Evolutionary conservation across 208 protist genomes (phyloP).

Genomic region (Crithidia sp.): DNA sequence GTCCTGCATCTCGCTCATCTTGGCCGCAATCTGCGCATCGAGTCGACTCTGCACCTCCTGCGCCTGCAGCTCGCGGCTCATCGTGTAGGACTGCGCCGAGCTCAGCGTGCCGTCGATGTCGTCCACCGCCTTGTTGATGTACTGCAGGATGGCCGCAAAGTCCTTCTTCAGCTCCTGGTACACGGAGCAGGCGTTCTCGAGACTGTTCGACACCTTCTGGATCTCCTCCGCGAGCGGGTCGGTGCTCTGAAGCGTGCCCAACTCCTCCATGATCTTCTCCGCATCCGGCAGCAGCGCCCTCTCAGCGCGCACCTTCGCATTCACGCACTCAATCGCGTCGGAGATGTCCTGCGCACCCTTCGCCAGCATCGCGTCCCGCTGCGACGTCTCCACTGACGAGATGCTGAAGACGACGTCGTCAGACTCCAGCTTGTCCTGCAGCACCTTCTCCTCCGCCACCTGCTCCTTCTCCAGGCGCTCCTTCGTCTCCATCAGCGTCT

Average conservation of each 20-base stretch:
- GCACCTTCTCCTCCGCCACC: slow-evolving; percentile 35
- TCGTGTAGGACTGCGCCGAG: slow-evolving; percentile 65
- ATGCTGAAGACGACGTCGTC: slow-evolving; percentile 72
- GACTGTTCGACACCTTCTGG: slow-evolving; percentile 76
- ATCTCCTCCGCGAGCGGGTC: slow-evolving; percentile 73
- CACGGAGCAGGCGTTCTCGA: slow-evolving; percentile 67
- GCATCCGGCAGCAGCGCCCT: slow-evolving; percentile 42
- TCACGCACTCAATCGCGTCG: slow-evolving; percentile 64
- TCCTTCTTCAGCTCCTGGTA: slow-evolving; percentile 64
- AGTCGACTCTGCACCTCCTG: slow-evolving; percentile 57
- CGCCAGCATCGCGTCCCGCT: slow-evolving; percentile 59
- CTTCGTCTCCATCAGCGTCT: slow-evolving; percentile 55
- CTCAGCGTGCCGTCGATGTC: slow-evolving; percentile 55
- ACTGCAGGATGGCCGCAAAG: slow-evolving; percentile 51
- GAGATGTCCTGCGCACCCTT: slow-evolving; percentile 57
- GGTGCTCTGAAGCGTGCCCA: slow-evolving; percentile 69
- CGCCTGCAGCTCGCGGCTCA: slow-evolving; percentile 63
- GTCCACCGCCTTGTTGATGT: slow-evolving; percentile 53
- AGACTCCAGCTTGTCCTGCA: slow-evolving; percentile 73
- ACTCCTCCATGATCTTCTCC: slow-evolving; percentile 55
- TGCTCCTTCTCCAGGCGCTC: slow-evolving; percentile 46
- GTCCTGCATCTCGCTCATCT: slow-evolving; percentile 70
- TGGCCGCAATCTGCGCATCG: slow-evolving; percentile 77
- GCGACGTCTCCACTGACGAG: slow-evolving; percentile 57
- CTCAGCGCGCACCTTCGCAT: slow-evolving; percentile 49